Conservation (phyloP, 306 rosid genomes). For the Casuarina equisetifolia region DNA sequence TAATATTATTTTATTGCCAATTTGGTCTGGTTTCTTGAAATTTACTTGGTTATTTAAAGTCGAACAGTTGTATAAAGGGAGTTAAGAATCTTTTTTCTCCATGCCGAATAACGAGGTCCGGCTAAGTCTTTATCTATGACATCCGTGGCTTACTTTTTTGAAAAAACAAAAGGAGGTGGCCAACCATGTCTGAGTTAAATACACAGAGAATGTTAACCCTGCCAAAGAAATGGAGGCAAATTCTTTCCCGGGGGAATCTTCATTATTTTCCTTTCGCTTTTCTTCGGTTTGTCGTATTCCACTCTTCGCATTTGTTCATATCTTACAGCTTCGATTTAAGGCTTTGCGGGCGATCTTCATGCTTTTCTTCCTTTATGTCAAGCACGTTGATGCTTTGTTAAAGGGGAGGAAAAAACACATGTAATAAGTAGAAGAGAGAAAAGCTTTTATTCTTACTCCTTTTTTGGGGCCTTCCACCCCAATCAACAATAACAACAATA, state of each 20-base stretch:
- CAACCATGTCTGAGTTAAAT: background rate
- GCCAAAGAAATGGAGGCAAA: background rate
- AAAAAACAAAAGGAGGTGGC: background rate
- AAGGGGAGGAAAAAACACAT: slow-evolving; percentile 11
- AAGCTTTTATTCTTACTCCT: no score
- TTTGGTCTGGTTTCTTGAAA: no score
- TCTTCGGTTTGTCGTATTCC: background rate
- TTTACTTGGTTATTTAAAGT: no score
- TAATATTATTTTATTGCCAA: no score
- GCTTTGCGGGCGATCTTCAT: background rate
- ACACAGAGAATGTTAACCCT: background rate
- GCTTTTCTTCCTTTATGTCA: background rate
- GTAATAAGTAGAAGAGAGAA: background rate
- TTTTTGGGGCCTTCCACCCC: no score
- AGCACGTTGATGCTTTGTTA: slow-evolving; percentile 23
- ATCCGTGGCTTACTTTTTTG: background rate
- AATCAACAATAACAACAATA: no score
- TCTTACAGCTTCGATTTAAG: background rate
- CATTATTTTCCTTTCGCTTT: slow-evolving; percentile 2
- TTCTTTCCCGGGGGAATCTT: slow-evolving; percentile 4
- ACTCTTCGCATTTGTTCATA: background rate
- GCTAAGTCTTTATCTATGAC: background rate
- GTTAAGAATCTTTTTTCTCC: no score
- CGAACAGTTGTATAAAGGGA: no score
- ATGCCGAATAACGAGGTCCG: no score